These are phyloP conservation scores for Aspergillus quadricinctus DNA, from an alignment of 2,329 filamentous ascomycete species.

Conservation along the genomic window DNA sequence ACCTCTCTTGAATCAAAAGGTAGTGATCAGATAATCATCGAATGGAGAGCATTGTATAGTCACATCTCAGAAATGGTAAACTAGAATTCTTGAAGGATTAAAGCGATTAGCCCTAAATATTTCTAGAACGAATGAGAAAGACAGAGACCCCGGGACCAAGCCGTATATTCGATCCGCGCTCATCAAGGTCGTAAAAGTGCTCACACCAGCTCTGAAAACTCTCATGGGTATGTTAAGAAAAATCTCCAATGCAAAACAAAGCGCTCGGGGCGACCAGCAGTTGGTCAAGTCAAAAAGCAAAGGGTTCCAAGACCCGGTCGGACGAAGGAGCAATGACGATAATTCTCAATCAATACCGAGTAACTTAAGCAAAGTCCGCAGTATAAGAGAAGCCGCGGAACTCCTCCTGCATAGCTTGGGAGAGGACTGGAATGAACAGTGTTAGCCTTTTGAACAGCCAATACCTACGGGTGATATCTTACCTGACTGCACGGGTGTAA, in stretches of 20 bases:
- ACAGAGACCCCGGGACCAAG: constrained; percentile 8
- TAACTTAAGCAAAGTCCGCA: constrained; percentile 71
- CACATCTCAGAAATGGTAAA: background rate
- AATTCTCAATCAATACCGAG: constrained; percentile 12
- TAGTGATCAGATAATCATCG: background rate
- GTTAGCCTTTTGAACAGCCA: constrained; percentile 7
- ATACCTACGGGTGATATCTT: constrained; percentile 39
- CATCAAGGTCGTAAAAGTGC: constrained; percentile 10
- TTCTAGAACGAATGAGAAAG: background rate
- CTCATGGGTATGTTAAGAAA: constrained; percentile 25
- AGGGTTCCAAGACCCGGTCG: constrained; percentile 13
- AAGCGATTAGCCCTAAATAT: background rate
- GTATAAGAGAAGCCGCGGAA: constrained; percentile 99
- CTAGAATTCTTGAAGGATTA: background rate
- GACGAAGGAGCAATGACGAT: constrained; percentile 8
- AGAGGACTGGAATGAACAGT: constrained; percentile 62
- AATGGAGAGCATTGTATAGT: background rate
- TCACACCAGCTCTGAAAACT: constrained; percentile 21
- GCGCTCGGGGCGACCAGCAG: constrained; percentile 15
- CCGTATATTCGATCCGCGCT: constrained; percentile 17
- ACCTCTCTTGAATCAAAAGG: background rate
- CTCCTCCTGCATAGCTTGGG: constrained; percentile 98
- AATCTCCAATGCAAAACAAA: constrained; percentile 17
- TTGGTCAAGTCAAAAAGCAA: constrained; percentile 14
- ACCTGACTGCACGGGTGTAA: constrained; percentile 97